These are phyloP conservation scores for Rhododendron griersonianum DNA, from an alignment of 148 eudicot genomes.

Conservation along the genomic window DNA sequence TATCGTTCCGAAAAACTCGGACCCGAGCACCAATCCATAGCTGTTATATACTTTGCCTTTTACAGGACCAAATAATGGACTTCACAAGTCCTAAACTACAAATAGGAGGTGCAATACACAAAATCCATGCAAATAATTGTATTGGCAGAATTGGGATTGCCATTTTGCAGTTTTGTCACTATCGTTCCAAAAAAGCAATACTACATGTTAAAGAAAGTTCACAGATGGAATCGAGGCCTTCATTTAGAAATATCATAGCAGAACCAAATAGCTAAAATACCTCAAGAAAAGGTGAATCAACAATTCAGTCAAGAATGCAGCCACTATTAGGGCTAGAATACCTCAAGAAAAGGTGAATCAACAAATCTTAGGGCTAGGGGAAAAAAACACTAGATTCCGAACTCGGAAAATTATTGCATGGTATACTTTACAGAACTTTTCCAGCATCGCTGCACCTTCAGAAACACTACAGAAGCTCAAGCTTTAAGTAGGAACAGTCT, in stretches of 20 bases:
- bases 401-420: not conserved
- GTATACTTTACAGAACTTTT: not conserved
- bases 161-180: not conserved
- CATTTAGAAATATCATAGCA: not conserved
- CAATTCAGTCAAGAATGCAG: not conserved
- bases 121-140: not conserved
- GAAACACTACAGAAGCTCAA: not conserved
- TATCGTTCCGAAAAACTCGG: not conserved
- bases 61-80: not conserved
- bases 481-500: not conserved
- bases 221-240: not conserved
- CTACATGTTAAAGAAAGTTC: not conserved
- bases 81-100: not conserved
- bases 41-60: not conserved
- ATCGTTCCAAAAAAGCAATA: not conserved
- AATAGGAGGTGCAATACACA: not conserved
- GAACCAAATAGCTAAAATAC: not conserved
- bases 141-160: not conserved
- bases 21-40: not conserved
- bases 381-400: not conserved
- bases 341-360: not conserved
- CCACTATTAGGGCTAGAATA: too few relatives aligned
- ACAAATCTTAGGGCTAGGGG: not conserved
- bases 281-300: not conserved
- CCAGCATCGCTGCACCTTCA: not conserved